Conservation (phyloP, 2,329 filamentous ascomycete species). For the Sporothrix inflata region DNA sequence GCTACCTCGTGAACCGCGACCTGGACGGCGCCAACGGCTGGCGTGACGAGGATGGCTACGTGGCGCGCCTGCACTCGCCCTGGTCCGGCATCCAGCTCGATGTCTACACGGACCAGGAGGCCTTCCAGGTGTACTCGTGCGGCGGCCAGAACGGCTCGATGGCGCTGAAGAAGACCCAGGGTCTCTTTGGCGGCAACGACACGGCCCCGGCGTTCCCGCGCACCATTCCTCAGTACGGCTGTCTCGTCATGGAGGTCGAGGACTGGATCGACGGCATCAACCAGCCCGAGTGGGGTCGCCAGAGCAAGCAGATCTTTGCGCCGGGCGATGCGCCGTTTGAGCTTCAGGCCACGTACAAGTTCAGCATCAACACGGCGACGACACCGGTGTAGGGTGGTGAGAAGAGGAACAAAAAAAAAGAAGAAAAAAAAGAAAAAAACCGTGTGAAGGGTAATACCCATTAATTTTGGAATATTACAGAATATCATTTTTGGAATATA, state of each 20-base stretch:
- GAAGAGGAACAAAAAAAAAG: background rate
- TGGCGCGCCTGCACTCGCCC: conserved; percentile 69
- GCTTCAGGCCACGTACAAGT: conserved; percentile 64
- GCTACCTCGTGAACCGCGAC: conserved; percentile 68
- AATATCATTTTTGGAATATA: conserved; percentile 9
- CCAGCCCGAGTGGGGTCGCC: conserved; percentile 81
- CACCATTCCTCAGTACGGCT: conserved; percentile 75
- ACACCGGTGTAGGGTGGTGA: background rate
- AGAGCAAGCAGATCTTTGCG: conserved; percentile 61
- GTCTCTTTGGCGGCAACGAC: conserved; percentile 54
- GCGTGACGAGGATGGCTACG: conserved; percentile 58
- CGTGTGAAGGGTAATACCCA: background rate
- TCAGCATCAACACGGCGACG: conserved; percentile 52
- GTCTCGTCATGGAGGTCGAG: conserved; percentile 87
- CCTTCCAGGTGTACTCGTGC: conserved; percentile 88
- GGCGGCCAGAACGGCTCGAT: conserved; percentile 72
- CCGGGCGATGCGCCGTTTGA: conserved; percentile 64
- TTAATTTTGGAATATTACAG: background rate
- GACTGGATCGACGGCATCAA: conserved; percentile 96
- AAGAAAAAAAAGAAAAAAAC: background rate
- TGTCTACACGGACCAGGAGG: conserved; percentile 80
- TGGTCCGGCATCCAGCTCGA: conserved; percentile 85
- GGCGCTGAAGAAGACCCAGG: conserved; percentile 71
- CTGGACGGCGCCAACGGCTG: conserved; percentile 64
- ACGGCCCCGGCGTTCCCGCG: conserved; percentile 54